phyloP scores from a whole-genome alignment of 2,329 filamentous ascomycete genomes.

The Elsinoe perseae region DNA sequence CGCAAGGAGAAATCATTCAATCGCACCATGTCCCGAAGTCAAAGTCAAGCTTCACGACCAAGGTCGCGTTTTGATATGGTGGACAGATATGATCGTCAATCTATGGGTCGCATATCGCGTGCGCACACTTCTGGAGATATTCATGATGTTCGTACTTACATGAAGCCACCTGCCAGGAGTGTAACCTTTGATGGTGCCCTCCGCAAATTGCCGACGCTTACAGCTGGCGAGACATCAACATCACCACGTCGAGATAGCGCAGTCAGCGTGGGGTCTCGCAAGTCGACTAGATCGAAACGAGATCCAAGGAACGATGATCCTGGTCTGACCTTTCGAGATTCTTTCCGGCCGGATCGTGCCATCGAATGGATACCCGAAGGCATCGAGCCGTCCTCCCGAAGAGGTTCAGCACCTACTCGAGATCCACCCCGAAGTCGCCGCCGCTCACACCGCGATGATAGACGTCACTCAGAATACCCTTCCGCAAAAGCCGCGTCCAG shows the following conservation, averaged over 20 bases:
- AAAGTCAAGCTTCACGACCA: slow-evolving; percentile 18
- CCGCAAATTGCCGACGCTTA: background rate
- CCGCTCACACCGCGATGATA: slow-evolving; percentile 14
- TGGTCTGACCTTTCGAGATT: background rate
- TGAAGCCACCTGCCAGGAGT: slow-evolving; percentile 2
- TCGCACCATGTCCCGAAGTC: slow-evolving; percentile 21
- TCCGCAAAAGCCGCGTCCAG: slow-evolving; percentile 16
- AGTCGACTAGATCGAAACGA: slow-evolving; percentile 20
- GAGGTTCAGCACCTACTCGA: background rate
- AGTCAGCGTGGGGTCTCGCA: slow-evolving; percentile 17
- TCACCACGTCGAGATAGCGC: slow-evolving; percentile 23
- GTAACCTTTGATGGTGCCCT: background rate
- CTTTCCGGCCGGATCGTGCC: background rate
- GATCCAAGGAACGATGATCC: background rate
- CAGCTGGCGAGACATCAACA: background rate
- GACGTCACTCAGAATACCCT: slow-evolving; percentile 16
- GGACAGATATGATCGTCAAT: slow-evolving; percentile 2
- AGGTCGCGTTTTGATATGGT: slow-evolving; percentile 5
- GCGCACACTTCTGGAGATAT: slow-evolving; percentile 12
- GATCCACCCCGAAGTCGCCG: background rate
- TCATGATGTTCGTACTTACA: slow-evolving; percentile 10
- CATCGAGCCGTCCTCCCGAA: background rate
- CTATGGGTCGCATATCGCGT: slow-evolving; percentile 3
- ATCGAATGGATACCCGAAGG: slow-evolving; percentile 8
- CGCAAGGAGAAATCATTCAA: slow-evolving; percentile 36